Evolutionary conservation across 768 basidiomycete genomes (phyloP).

Genomic region (Boletus rubroflammeus): DNA sequence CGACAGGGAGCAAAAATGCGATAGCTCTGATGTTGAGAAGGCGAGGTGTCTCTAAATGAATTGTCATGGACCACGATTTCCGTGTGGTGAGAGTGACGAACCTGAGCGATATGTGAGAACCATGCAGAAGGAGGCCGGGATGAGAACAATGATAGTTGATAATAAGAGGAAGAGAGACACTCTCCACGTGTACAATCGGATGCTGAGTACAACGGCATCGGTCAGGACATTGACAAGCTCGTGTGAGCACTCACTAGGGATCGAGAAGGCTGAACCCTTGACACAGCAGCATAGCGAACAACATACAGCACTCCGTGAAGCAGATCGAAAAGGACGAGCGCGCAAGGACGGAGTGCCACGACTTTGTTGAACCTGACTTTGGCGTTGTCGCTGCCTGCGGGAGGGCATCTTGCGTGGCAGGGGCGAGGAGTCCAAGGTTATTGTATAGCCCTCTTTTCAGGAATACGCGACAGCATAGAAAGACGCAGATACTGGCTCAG

Average conservation of each 20-base stretch:
- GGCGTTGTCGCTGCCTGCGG: conserved; percentile 22
- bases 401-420: conserved; percentile 26
- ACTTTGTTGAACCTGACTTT: conserved; percentile 19
- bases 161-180: conserved; percentile 63
- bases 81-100: conserved; percentile 5
- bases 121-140: conserved; percentile 62
- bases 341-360: conserved; percentile 54
- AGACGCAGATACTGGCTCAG: conserved; percentile 43
- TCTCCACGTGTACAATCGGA: conserved; percentile 64
- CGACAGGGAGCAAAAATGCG: conserved; percentile 43
- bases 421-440: conserved; percentile 50
- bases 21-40: conserved; percentile 21
- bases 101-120: conserved; percentile 46
- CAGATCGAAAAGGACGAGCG: conserved; percentile 61
- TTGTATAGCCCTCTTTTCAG: conserved; percentile 57
- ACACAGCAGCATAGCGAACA: conserved; percentile 71
- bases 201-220: conserved; percentile 34
- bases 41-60: conserved; percentile 21
- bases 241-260: conserved; percentile 43
- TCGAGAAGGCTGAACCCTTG: conserved; percentile 59
- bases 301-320: conserved; percentile 70
- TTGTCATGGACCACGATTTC: background rate
- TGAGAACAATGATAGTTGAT: conserved; percentile 55
- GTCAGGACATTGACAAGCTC: conserved; percentile 1
- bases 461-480: conserved; percentile 56